Base-by-base conservation (phyloP, 2,329 filamentous ascomycete genomes). In the Ophiostoma triangulosporum region DNA sequence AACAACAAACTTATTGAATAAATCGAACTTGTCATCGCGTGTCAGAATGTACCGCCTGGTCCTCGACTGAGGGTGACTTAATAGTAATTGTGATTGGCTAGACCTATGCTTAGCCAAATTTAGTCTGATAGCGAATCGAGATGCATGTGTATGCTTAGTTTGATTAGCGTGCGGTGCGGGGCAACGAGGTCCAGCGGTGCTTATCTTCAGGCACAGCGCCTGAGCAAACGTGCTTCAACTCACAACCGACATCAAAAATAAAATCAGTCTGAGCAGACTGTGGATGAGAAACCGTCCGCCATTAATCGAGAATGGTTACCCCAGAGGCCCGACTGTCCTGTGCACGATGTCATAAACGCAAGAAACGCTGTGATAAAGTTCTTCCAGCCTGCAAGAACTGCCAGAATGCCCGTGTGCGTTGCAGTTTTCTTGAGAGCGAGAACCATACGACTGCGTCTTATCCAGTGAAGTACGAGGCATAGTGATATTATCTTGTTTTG, bases 321-420 rank as follows among this genome's bases (percentile, higher is more conserved):
- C 56, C 57, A 17, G 54, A 58, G 32, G 56, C 55, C 14, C 38
- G 52, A 22, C 54, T 51, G 17, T 58, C 54, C 22, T 59, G 57
- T 38, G 29, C 53, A 2, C 53, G 70, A 12, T 72, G 70, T 53
- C 66, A 71, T 57, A 64, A 64, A 45, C 60, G 69, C 22, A 72
- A 72, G 59, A 72, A 72, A 62, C 64, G 65, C 48, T 72, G 70
- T 54, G 69, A 72, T 58, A 62, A 67, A 11, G 56, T 53, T 1
- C 55, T 72, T 20, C 69, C 70, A 1, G 59, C 63, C 32, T 72
- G 70, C 55, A 61, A 64, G 7, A 69, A 69, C 40, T 72, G 70
- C 57, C 59, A 59, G 14, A 57, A 60, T 24, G 69, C 69, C 4
- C 61, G 62, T 17, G 63, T 70, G 2, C 53, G 60, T 5, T 72